These are phyloP conservation scores for Auricularia cornea DNA, from an alignment of 768 basidiomycete genomes.

Conservation along the genomic window DNA sequence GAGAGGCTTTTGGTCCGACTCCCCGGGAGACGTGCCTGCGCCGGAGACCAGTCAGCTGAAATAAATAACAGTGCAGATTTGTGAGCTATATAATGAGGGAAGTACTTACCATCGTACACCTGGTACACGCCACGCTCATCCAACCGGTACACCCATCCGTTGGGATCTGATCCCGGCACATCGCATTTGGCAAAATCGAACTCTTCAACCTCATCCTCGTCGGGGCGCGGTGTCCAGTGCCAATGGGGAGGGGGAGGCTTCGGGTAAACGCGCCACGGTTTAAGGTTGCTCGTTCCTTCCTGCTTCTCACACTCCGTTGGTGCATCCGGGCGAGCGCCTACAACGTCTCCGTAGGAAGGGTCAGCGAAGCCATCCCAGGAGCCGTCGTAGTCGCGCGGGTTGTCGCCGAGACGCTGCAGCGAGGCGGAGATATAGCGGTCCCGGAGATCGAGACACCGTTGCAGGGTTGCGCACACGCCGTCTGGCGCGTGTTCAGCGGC, in stretches of 20 bases:
- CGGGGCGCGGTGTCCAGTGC: constrained; percentile 52
- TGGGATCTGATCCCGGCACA: constrained; percentile 53
- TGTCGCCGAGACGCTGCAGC: constrained; percentile 86
- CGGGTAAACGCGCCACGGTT: constrained; percentile 84
- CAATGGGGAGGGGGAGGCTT: constrained; percentile 91
- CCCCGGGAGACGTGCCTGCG: no score
- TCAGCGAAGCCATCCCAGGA: constrained; percentile 61
- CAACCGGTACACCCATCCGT: constrained; percentile 54
- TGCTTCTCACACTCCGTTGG: constrained; percentile 23
- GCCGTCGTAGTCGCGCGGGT: constrained; percentile 87
- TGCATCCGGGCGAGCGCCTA: constrained; percentile 58
- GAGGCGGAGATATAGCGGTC: constrained; percentile 93
- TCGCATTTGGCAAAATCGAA: constrained; percentile 67
- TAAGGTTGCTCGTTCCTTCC: constrained; percentile 16
- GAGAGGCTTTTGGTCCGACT: constrained; percentile 41
- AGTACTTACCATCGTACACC: constrained; percentile 44
- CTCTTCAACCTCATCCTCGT: constrained; percentile 26
- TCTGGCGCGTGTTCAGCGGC: constrained; percentile 38
- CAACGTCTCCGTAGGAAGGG: constrained; percentile 46
- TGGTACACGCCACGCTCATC: constrained; percentile 91
- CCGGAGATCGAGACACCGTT: constrained; percentile 79
- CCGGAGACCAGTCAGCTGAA: no score
- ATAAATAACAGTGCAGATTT: no score
- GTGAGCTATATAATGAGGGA: no score
- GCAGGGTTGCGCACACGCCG: constrained; percentile 59